Base-by-base conservation (phyloP, 2,329 filamentous ascomycete genomes). In the Aspergillus sp. region DNA sequence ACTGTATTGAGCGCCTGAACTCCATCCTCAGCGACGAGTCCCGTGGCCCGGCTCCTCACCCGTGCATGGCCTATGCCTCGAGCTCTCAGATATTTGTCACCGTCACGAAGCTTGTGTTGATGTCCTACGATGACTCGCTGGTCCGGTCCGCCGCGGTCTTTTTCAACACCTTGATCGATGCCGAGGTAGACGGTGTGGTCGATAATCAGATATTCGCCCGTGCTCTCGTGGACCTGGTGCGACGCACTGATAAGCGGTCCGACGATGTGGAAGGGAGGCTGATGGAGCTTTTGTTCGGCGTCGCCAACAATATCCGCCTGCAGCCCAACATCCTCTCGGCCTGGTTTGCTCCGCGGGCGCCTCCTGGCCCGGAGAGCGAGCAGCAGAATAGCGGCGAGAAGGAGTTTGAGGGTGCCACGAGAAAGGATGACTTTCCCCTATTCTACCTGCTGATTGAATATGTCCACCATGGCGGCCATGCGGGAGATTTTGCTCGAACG, bases 361-460 rank as follows among this genome's bases (percentile, higher is more conserved):
- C 57, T 2, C 48, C 60, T 12, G 51, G 53, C 4, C 55, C 61
- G 46, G 48, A 55, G 47, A 55, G 58, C 25, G 51, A 58, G 26
- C 58, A 61, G 13, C 58, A 62, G 24, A 52, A 54, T 49, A 34
- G 66, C 16, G 68, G 70, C 34, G 71, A 74, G 40, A 72, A 81
- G 32, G 78, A 76, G 42, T 93, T 94, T 55, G 82, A 83, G 1
- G 88, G 86, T 3, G 76, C 81, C 30, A 91, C 84, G 4, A 82
- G 93, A 52, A 82, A 86, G 56, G 83, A 86, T 44, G 89, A 96
- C 52, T 98, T 98, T 45, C 91, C 91, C 1, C 64, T 98, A 1
- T 96, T 95, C 62, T 96, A 96, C 55, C 74, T 96, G 25, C 68
- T 98, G 44, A 84, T 98, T 54, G 88, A 98, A 55, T 93, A 94